Evolutionary conservation across 306 rosid genomes (phyloP).

Genomic region (Mimosa pudica): DNA sequence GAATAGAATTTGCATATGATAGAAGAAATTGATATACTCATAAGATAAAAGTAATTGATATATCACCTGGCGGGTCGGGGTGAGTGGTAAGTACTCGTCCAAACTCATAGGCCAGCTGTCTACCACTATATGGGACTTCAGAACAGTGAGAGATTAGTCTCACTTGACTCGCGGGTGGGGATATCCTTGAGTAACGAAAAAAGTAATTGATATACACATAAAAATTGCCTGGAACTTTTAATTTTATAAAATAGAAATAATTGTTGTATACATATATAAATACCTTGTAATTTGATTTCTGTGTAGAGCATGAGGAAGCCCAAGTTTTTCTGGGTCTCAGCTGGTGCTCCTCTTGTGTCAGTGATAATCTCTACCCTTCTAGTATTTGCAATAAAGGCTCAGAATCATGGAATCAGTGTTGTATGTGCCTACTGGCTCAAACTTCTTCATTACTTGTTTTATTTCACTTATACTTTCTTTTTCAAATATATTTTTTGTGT

Average conservation of each 20-base stretch:
- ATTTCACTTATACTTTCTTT: not conserved
- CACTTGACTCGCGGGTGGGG: too few relatives aligned
- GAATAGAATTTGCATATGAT: not conserved
- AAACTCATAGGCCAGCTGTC: too few relatives aligned
- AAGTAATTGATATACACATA: too few relatives aligned
- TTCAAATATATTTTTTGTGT: not conserved
- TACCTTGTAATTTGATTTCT: not conserved
- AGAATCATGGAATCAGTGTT: constrained; percentile 75
- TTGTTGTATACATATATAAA: too few relatives aligned
- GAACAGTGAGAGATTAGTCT: too few relatives aligned
- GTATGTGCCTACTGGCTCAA: constrained; percentile 48
- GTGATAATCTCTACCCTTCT: constrained; percentile 82
- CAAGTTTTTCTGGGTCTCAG: constrained; percentile 90
- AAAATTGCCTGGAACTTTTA: not conserved
- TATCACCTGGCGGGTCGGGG: too few relatives aligned
- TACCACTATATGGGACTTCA: too few relatives aligned
- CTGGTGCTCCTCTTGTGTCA: constrained; percentile 84
- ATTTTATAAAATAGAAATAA: too few relatives aligned
- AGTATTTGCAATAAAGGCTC: constrained; percentile 69
- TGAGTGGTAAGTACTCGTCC: too few relatives aligned
- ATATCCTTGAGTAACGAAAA: too few relatives aligned
- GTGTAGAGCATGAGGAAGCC: constrained; percentile 75
- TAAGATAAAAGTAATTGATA: too few relatives aligned
- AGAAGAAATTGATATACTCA: too few relatives aligned
- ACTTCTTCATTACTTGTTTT: constrained; percentile 5